Evolutionary conservation across 2,329 filamentous ascomycete genomes (phyloP), one percentile per base, ranked within the genome.

Genomic region (Diaporthe sp.): DNA sequence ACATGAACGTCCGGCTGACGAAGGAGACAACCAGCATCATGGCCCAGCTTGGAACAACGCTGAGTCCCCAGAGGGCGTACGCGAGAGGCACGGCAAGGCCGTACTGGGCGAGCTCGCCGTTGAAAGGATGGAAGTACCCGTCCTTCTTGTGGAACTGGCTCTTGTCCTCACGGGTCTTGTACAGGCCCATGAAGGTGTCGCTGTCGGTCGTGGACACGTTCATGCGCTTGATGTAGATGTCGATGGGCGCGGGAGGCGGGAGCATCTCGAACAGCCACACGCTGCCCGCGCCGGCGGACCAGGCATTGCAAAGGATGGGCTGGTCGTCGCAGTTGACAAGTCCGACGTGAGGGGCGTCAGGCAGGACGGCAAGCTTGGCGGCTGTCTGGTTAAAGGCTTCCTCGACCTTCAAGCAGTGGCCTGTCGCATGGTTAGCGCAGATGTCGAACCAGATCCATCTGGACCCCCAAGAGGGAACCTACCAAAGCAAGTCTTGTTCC

Each of bases 1-100:
- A 95, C 94, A 96, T 95, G 83, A 96, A 89, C 73, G 87, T 89
- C 81, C 94, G 89, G 87, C 92, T 94, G 77, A 93, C 80, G 81
- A 96, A 91, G 70, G 92, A 94, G 78, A 96, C 88, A 65, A 90
- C 81, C 78, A 96, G 88, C 94, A 96, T 96, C 80, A 95, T 92
- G 72, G 91, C 84, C 94, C 94, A 96, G 86, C 92, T 91, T 73
- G 94, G 90, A 74, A 94, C 84, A 65, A 93, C 84, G 79, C 88
- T 87, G 79, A 94, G 91, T 77, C 86, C 87, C 90, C 91, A 95
- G 78, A 94, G 86, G 69, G 89, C 78, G 81, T 94, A 95, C 73
- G 88, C 94, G 56, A 93, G 83, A 51, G 93, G 92, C 70, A 93
- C 83, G 42, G 89, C 86, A 39, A 94, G 79, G 77, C 89, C 88